Percentiles rank a stretch among this genome's conserved stretches.
Evolutionary conservation across 2,329 filamentous ascomycete species (phyloP).

Genomic region (Knoxdaviesia capensis): DNA sequence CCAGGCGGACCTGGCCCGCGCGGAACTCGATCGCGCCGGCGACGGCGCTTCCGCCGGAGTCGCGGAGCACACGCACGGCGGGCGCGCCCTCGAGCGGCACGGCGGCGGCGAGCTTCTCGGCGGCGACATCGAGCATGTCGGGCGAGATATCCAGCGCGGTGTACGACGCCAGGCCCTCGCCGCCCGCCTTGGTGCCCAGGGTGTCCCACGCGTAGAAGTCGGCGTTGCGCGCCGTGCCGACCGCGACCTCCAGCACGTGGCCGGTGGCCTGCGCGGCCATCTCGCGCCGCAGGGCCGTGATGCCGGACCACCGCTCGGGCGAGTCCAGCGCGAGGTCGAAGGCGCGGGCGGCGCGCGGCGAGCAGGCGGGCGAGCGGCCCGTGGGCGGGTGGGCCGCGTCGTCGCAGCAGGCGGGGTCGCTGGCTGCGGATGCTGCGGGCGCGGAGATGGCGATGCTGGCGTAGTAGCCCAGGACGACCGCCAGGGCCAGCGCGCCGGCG

Average conservation of each 20-base stretch:
- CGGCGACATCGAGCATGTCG: conserved; percentile 38
- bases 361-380: conserved; percentile 26
- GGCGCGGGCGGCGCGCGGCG: conserved; percentile 24
- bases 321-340: conserved; percentile 39
- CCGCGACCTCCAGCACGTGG: conserved; percentile 40
- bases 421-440: conserved; percentile 14
- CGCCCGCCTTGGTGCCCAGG: conserved; percentile 9
- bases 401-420: conserved; percentile 7
- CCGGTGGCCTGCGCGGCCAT: conserved; percentile 28
- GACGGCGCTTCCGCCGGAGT: conserved; percentile 4
- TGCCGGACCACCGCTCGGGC: conserved; percentile 35
- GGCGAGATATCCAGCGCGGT: conserved; percentile 41
- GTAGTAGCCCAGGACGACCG: conserved; percentile 26
- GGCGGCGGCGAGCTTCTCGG: conserved; percentile 24
- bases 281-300: conserved; percentile 26
- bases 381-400: conserved; percentile 17
- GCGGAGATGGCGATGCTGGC: conserved; percentile 18
- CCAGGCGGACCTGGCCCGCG: conserved; percentile 21
- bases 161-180: conserved; percentile 25
- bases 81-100: conserved; percentile 16
- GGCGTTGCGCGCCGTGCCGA: conserved; percentile 42
- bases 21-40: conserved; percentile 14
- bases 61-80: conserved; percentile 13
- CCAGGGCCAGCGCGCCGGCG: conserved; percentile 23
- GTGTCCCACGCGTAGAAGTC: conserved; percentile 35